These are phyloP conservation scores for Yarrowia galli DNA, from an alignment of 1,139 yeast genomes.

Conservation along the genomic window DNA sequence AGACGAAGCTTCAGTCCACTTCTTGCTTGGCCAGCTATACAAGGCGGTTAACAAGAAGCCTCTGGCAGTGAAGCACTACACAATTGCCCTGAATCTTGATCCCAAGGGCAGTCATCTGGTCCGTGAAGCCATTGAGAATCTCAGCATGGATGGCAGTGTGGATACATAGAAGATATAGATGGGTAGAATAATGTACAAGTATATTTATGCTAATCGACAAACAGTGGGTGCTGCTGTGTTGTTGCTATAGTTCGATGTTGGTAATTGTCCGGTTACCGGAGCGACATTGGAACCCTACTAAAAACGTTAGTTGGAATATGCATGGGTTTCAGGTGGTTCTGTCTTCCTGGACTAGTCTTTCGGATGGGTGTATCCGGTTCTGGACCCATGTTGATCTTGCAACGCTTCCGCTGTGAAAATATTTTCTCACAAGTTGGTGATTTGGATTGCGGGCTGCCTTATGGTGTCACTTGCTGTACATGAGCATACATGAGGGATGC, in stretches of 20 bases:
- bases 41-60: slow-evolving; percentile 75
- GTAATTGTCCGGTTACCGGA: background rate
- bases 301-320: background rate
- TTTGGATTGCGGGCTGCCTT: slow-evolving; percentile 11
- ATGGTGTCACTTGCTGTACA: slow-evolving; percentile 25
- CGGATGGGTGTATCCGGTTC: slow-evolving; percentile 2
- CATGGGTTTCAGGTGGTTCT: slow-evolving; percentile 3
- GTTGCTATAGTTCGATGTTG: background rate
- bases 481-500: slow-evolving; percentile 9
- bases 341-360: background rate
- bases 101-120: slow-evolving; percentile 92
- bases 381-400: background rate
- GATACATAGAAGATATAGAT: background rate
- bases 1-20: slow-evolving; percentile 93
- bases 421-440: background rate
- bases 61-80: slow-evolving; percentile 83
- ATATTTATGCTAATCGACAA: slow-evolving; percentile 3
- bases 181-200: background rate
- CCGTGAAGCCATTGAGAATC: slow-evolving; percentile 75
- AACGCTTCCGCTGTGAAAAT: background rate
- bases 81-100: slow-evolving; percentile 88
- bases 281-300: background rate
- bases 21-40: slow-evolving; percentile 84
- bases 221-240: background rate
- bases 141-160: slow-evolving; percentile 38